Evolutionary conservation across 768 basidiomycete species (phyloP), one percentile per base, ranked within the genome.

Genomic region (Gymnopilus dilepis): DNA sequence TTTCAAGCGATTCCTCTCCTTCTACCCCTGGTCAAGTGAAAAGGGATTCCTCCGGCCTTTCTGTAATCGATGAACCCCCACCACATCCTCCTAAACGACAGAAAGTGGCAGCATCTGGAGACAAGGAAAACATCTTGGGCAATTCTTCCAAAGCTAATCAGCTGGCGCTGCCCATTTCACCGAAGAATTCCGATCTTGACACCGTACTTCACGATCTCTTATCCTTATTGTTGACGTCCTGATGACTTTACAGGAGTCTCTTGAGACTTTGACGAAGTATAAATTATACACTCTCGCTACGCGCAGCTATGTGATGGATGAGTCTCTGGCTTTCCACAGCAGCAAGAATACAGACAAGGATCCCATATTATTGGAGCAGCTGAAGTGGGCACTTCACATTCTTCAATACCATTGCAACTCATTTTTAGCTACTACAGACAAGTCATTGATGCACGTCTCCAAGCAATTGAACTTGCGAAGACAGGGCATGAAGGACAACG

Each of bases 31-130:
- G 69, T 21, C 63, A 58, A 0, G 40, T 80, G 37, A 82, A 82
- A 60, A 71, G 81, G 19, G 70, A 77, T 30, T 81, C 79, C 9
- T 80, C 80, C 0, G 80, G 79, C 59, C 69, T 77, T 5, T 72
- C 72, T 6, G 64, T 79, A 15, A 38, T 63, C 6, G 68, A 69
- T 0, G 76, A 76, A 42, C 58, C 67, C 12, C 71, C 73, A 7
- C 72, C 75, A 4, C 74, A 72, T 53, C 60, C 64, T 2, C 54
- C 64, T 7, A 81, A 81, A 64, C 74, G 77, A 6, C 70, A 69
- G 11, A 80, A 76, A 57, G 71, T 61, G 42, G 60, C 63, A 30
- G 38, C 56, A 6, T 51, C 31, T 17, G 67, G 70, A 0, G 74
- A 77, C 31, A 80, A 81, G 64, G 79, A 80, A 65, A 81, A 81